Base-by-base conservation (phyloP, 257 asterid genomes). In the Anisodus tanguticus region DNA sequence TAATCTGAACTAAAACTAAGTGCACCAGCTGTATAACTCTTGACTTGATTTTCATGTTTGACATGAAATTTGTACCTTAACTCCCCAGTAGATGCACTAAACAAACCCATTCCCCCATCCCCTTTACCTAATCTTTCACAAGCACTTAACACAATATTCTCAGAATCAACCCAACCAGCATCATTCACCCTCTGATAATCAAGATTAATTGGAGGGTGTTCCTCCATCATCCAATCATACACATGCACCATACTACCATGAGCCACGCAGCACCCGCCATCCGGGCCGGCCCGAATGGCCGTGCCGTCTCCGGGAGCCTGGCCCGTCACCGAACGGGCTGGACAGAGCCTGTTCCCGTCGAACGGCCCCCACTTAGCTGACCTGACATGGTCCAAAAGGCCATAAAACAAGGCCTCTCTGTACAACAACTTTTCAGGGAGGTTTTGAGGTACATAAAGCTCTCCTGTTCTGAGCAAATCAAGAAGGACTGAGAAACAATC, bases 231-330 rank as follows among this genome's bases (percentile, higher is more conserved):
- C 98, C 98, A 95, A 82, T 94, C 98, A 81, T 95, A 95, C 41
- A 95, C 97, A 80, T 95, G 98, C 59, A 95, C 98, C 94, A 95
- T 88, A 79, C 97, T 91, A 2, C 98, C 98, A 70, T 95, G 97
- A 10, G 98, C 98, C 63, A 95, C 98, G 64, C 98, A 95, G 76
- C 97, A 94, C 4, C 98, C 97, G 2, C 98, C 98, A 79, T 92
- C 97, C 0, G 98, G 98, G 0, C 97, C 95, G 0, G 98, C 98
- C 78, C 98, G 90, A 39, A 95, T 95, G 80, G 98, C 98, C 0
- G 98, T 95, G 1, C 98, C 98, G 7, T 95, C 98, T 0, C 98
- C 98, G 0, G 98, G 98, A 3, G 98, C 98, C 84, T 86, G 89
- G 9, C 98, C 98, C 0, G 88, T 86, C 15, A 93, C 80, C 0